Base-by-base conservation (phyloP, 2,329 filamentous ascomycete species). In the Claviceps humidiphila region DNA sequence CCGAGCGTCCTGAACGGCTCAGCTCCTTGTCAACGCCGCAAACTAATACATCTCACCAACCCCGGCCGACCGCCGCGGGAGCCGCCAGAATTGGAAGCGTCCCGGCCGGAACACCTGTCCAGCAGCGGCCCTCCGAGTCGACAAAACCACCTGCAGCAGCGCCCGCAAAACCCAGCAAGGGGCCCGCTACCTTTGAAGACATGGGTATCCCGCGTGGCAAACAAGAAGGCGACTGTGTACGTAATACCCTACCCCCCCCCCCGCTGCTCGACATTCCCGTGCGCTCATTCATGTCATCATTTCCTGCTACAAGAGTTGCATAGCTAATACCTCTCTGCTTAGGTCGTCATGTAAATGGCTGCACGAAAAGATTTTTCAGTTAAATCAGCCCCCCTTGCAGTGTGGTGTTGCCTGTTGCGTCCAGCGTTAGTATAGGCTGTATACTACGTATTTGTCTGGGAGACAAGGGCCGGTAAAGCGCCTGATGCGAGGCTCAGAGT, bases 101-200 rank as follows among this genome's bases (percentile, higher is more conserved):
- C 20, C 68, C 70, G 9, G 66, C 68, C 0, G 60, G 61, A 7
- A 64, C 63, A 47, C 45, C 58, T 51, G 47, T 49, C 24, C 53
- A 54, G 17, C 54, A 54, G n/a, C 44, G 53, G 11, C 55, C 55
- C 11, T 17, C 42, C 8, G 54, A 51, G n/a, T 5, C 34, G 22
- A 4, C 34, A 11, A 55, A 17, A 43, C 49, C 7, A 42, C 65
- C 57, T 52, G 59, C 60, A 54, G 60, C 64, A 43, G 59, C 66
- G 58, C 20, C 63, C n/a, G 59, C 67, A 44, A 66, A 68, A n/a
- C 65, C 68, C 3, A 69, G 71, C 49, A 87, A 89, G 64, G 93
- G 91, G 11, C 91, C 93, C 1, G 88, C 93, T 61, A 97, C 93
- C 0, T 98, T 98, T 66, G 91, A 96, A 65, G 90, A 94, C 65